A percentile compares a stretch with the other conserved stretches of the same genome.
Conservation (phyloP, 2,329 filamentous ascomycete genomes). For the Aspergillus fischeri region DNA sequence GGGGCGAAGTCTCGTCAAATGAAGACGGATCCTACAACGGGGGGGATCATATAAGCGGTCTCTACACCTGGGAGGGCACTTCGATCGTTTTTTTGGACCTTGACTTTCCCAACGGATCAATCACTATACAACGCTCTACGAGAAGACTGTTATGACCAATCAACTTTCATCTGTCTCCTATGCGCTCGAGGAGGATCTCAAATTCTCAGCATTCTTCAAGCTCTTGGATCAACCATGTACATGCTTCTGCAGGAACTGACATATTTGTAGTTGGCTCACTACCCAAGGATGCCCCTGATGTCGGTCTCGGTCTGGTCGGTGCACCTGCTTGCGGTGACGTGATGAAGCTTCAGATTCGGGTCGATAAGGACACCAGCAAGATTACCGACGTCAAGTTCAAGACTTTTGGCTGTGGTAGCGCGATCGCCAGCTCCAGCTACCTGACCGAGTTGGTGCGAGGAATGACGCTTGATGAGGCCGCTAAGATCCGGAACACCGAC, state of each 20-base stretch:
- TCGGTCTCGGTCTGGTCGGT: slow-evolving; percentile 86
- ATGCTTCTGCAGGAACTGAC: slow-evolving; percentile 2
- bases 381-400: slow-evolving; percentile 97
- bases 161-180: neutral
- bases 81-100: neutral
- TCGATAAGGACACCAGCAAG: slow-evolving; percentile 80
- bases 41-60: neutral
- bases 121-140: neutral
- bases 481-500: slow-evolving; percentile 91
- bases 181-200: neutral
- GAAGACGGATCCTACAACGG: neutral
- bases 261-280: slow-evolving; percentile 57
- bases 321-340: slow-evolving; percentile 90
- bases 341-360: slow-evolving; percentile 90
- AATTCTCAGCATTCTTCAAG: neutral
- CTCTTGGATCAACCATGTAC: neutral
- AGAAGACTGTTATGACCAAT: neutral
- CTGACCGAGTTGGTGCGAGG: slow-evolving; percentile 90
- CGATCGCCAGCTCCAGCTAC: slow-evolving; percentile 92
- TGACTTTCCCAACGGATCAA: neutral
- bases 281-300: slow-evolving; percentile 73
- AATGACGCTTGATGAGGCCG: slow-evolving; percentile 93
- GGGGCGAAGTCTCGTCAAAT: neutral
- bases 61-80: neutral
- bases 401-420: slow-evolving; percentile 91